A percentile compares a stretch with the other conserved stretches of the same genome.
Conservation (phyloP, 805 yeast species). For the Tetrapisispora iriomotensis region DNA sequence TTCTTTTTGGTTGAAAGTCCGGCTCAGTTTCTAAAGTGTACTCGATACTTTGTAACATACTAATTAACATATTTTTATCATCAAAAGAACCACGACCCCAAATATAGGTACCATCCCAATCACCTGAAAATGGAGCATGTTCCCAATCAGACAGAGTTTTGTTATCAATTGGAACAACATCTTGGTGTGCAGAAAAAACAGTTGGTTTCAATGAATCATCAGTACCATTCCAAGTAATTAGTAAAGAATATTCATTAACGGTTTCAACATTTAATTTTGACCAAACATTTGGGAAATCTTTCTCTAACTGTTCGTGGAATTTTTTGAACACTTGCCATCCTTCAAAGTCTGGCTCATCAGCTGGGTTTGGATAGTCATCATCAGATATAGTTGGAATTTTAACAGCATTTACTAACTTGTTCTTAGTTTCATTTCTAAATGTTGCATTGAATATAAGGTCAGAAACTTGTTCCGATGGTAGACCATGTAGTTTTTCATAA, state of each 20-base stretch:
- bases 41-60: constrained; percentile 59
- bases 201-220: constrained; percentile 47
- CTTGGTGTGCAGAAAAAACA: constrained; percentile 71
- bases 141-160: constrained; percentile 53
- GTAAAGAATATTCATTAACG: constrained; percentile 55
- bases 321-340: constrained; percentile 37
- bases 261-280: constrained; percentile 38
- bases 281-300: constrained; percentile 50
- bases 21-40: constrained; percentile 40
- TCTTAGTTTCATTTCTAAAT: constrained; percentile 28
- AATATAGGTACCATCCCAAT: constrained; percentile 51
- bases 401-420: constrained; percentile 47
- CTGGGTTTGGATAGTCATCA: constrained; percentile 38
- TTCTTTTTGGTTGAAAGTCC: constrained; percentile 46
- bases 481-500: constrained; percentile 1
- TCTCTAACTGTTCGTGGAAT: constrained; percentile 45
- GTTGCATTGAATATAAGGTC: not conserved
- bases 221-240: constrained; percentile 57
- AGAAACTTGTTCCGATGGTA: not conserved
- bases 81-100: constrained; percentile 78
- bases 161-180: constrained; percentile 71
- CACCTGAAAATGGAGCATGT: constrained; percentile 56
- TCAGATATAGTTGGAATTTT: constrained; percentile 53
- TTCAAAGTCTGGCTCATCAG: constrained; percentile 14
- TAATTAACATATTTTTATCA: constrained; percentile 60